phyloP scores from a whole-genome alignment of 306 rosid genomes.

The Casuarina glauca region DNA sequence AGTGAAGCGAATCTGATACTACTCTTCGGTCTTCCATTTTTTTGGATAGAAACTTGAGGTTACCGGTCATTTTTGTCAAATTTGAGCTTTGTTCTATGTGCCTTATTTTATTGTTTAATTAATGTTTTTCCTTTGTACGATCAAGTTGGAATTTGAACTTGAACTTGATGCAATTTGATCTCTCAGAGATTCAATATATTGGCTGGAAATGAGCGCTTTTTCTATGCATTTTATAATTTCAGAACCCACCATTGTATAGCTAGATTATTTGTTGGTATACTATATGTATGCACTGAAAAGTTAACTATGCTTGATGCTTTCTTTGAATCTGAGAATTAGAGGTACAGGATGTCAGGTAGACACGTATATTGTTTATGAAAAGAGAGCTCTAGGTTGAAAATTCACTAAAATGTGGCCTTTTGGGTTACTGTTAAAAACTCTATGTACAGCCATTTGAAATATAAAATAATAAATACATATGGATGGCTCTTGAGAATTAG shows the following conservation, averaged over 20 bases:
- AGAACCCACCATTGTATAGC: not conserved
- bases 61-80: constrained; percentile 5
- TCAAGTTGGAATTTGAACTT: not conserved
- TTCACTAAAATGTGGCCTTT: not conserved
- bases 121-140: not conserved
- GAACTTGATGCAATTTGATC: not conserved
- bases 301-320: not conserved
- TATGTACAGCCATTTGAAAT: not conserved
- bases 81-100: not conserved
- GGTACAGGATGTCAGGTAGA: not conserved
- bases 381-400: not conserved
- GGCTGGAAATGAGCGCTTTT: not conserved
- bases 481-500: not conserved
- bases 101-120: not conserved
- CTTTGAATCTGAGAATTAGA: not conserved
- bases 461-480: not conserved
- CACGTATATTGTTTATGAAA: too few species aligned
- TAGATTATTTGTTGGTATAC: not conserved
- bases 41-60: not conserved
- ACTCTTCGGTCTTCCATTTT: not conserved
- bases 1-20: not conserved
- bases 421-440: not conserved
- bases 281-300: not conserved
- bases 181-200: not conserved
- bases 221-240: not conserved